Evolutionary conservation across 371 early-diverging fungal genomes (phyloP).

Genomic region (Apophysomyces sp.): DNA sequence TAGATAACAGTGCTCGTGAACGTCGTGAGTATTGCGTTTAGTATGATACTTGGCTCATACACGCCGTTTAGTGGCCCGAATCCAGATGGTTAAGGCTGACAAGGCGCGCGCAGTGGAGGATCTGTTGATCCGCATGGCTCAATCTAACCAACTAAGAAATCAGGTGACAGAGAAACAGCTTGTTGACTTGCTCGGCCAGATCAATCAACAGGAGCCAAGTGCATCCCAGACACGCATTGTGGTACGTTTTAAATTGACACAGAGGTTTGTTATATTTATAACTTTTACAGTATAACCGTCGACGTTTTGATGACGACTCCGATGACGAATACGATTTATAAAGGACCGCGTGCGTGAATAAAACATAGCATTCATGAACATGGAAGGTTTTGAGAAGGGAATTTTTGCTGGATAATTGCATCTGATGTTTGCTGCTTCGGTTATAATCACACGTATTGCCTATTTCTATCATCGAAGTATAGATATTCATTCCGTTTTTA

Average conservation of each 20-base stretch:
- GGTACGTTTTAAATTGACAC: constrained; percentile 44
- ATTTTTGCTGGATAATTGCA: no score
- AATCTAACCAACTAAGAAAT: constrained; percentile 76
- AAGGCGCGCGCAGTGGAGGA: constrained; percentile 91
- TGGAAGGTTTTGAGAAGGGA: no score
- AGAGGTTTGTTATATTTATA: not conserved
- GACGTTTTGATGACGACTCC: constrained; percentile 62
- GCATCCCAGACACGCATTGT: constrained; percentile 76
- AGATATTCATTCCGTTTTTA: no score
- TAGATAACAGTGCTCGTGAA: constrained; percentile 84
- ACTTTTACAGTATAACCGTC: constrained; percentile 55
- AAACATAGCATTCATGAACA: no score
- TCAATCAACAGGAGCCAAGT: constrained; percentile 69
- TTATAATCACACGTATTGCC: no score
- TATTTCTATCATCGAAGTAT: no score
- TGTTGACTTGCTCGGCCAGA: constrained; percentile 82
- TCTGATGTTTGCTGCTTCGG: no score
- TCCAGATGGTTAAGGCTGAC: constrained; percentile 88
- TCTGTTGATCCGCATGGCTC: constrained; percentile 87
- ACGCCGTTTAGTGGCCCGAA: constrained; percentile 68
- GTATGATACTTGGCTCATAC: not conserved
- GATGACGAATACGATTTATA: constrained; percentile 72
- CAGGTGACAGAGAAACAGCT: constrained; percentile 84
- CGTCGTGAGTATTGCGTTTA: constrained; percentile 56
- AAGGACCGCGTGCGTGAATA: no score